phyloP scores from a whole-genome alignment of 768 basidiomycete species.

The Pisolithus tinctorius region DNA sequence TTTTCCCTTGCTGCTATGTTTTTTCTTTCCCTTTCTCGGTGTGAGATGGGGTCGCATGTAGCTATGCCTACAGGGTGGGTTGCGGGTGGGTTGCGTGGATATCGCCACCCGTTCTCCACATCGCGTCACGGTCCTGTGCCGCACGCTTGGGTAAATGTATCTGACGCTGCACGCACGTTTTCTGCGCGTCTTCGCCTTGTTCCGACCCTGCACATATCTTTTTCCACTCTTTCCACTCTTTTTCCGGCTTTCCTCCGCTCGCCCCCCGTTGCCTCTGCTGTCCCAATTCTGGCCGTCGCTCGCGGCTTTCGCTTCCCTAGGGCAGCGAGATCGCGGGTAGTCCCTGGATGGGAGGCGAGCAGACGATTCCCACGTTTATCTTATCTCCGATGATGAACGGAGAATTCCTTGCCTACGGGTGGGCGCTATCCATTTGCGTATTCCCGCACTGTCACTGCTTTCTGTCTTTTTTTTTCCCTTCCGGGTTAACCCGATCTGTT shows the following conservation, averaged over 20 bases:
- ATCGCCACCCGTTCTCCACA: background rate
- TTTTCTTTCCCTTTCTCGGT: background rate
- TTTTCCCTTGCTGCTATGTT: background rate
- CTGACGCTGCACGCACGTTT: background rate
- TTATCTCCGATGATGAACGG: constrained; percentile 14
- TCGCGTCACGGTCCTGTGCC: background rate
- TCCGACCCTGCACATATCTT: constrained; percentile 2
- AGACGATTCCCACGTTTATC: constrained; percentile 14
- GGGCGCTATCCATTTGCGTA: constrained; percentile 3
- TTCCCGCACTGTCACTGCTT: constrained; percentile 1
- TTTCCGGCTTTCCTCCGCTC: constrained; percentile 17
- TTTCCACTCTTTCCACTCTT: background rate
- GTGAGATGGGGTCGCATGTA: background rate
- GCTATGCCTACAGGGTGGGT: background rate
- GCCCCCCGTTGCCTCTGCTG: constrained; percentile 16
- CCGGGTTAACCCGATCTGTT: constrained; percentile 1
- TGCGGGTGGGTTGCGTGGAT: background rate
- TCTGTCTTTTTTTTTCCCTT: background rate
- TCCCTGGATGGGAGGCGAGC: constrained; percentile 12
- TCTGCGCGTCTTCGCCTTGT: background rate
- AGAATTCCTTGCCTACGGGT: background rate
- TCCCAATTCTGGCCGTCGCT: background rate
- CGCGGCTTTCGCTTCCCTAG: constrained; percentile 9
- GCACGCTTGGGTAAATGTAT: background rate
- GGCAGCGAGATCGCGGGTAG: background rate